Evolutionary conservation across 2,329 filamentous ascomycete species (phyloP), one percentile per base, ranked within the genome.

Genomic region (Triangularia verruculosa): DNA sequence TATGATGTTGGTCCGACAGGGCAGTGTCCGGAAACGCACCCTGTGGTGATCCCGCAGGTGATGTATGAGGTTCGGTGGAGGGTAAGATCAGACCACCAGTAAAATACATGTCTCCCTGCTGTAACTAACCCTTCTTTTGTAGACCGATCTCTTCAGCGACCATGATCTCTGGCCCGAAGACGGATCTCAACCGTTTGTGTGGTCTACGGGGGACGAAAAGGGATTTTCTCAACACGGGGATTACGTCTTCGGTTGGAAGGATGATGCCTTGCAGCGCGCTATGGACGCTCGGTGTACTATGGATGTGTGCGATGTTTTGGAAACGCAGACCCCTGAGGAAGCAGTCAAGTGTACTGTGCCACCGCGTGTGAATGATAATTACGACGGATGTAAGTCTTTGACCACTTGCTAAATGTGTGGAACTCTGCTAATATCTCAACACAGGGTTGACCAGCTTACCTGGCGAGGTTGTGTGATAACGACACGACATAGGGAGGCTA

Each of bases 21-120:
- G 1, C 2, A 32, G 66, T 79, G 78, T 59, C 77, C 78, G 1
- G 73, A 71, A 0, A 73, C 68, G 0, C 75, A 78, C 61, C 77
- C 77, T 0, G 74, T 80, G 0, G 71, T 72, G 55, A 72, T 78
- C 9, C 78, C 78, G 12, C 76, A 78, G 66, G 62, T 79, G 12
- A 77, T 78, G 76, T 72, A 72, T 54, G 74, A 76, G 61, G 68
- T 75, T 13, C 60, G 64, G 15, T 67, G 64, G 64, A 57, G 61
- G 34, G 79, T 75, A 52, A 51, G 22, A n/a, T n/a, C n/a, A n/a
- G n/a, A n/a, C n/a, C n/a, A n/a, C n/a, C n/a, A n/a, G n/a, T n/a
- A n/a, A n/a, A n/a, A n/a, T n/a, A n/a, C n/a, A n/a, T n/a, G n/a
- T n/a, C 8, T 30, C n/a, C 13, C 32, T 34, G 11, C 4, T 4